phyloP scores from a whole-genome alignment of 2,329 filamentous ascomycete species.

The Colletotrichum lentis region DNA sequence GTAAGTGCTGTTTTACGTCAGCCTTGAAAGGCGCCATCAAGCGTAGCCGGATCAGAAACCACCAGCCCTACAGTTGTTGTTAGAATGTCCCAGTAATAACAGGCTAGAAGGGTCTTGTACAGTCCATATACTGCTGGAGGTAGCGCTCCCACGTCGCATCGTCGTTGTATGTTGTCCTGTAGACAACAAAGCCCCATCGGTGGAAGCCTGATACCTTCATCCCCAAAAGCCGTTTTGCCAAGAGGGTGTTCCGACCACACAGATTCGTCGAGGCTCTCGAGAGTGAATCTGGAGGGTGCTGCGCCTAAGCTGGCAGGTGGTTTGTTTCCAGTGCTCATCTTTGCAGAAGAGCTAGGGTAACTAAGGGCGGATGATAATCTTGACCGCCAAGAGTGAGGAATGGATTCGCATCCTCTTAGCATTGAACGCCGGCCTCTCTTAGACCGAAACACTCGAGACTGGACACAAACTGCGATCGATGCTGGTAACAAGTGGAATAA shows the following conservation, averaged over 20 bases:
- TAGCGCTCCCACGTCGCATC: slow-evolving; percentile 33
- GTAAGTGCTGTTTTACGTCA: slow-evolving; percentile 1
- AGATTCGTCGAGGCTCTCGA: not conserved
- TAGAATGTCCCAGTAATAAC: not conserved
- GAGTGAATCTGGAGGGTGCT: slow-evolving; percentile 16
- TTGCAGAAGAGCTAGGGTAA: not conserved
- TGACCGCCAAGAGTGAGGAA: not conserved
- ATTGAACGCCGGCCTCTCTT: too few species aligned
- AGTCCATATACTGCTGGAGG: slow-evolving; percentile 17
- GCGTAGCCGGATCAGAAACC: slow-evolving; percentile 17
- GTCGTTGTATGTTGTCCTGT: slow-evolving; percentile 38
- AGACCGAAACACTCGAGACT: too few species aligned
- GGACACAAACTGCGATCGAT: too few species aligned
- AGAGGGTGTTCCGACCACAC: not conserved
- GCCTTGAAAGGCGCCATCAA: slow-evolving; percentile 28
- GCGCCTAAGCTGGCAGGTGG: not conserved
- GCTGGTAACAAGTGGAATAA: too few species aligned
- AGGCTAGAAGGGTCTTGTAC: not conserved
- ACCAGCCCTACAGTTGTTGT: slow-evolving; percentile 5
- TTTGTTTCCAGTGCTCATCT: slow-evolving; percentile 13
- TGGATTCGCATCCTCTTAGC: too few species aligned
- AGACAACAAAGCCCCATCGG: slow-evolving; percentile 37
- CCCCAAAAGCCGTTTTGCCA: not conserved
- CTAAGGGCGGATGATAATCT: not conserved
- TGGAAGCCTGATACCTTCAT: slow-evolving; percentile 20